Evolutionary conservation across 2,329 filamentous ascomycete genomes (phyloP).

Genomic region (Ophiostoma ulmi): DNA sequence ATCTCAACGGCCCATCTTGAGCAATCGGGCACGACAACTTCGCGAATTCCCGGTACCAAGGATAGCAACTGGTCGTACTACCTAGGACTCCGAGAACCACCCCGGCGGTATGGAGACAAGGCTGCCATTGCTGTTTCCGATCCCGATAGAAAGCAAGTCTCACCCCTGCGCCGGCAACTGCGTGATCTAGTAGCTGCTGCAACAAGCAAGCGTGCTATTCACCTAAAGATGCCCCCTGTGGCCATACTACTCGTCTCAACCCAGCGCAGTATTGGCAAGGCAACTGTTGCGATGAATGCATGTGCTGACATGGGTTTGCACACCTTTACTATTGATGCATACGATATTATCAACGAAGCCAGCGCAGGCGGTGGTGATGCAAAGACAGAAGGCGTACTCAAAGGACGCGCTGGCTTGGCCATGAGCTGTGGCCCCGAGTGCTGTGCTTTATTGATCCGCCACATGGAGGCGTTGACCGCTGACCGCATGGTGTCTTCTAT

Average conservation of each 20-base stretch:
- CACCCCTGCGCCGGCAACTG: constrained; percentile 60
- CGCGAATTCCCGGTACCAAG: constrained; percentile 69
- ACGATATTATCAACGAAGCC: constrained; percentile 90
- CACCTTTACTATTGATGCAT: constrained; percentile 81
- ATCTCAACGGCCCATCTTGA: constrained; percentile 82
- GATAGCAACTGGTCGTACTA: constrained; percentile 87
- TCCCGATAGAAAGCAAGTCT: constrained; percentile 45
- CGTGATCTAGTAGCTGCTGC: constrained; percentile 82
- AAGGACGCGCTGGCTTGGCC: constrained; percentile 80
- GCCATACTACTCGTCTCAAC: constrained; percentile 86
- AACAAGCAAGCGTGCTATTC: constrained; percentile 79
- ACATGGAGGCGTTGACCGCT: constrained; percentile 84
- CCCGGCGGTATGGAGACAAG: constrained; percentile 44
- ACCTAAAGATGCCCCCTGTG: constrained; percentile 79
- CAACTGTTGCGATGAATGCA: constrained; percentile 68
- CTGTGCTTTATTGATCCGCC: constrained; percentile 79
- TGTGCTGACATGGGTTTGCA: constrained; percentile 88
- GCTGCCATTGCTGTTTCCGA: constrained; percentile 42
- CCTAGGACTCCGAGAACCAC: constrained; percentile 66
- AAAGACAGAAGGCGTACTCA: constrained; percentile 86
- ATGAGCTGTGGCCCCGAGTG: constrained; percentile 80
- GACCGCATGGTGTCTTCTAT: constrained; percentile 84
- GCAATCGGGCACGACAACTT: constrained; percentile 81
- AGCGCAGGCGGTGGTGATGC: constrained; percentile 81
- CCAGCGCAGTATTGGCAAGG: constrained; percentile 88